Percentiles rank a stretch among this genome's conserved stretches.
Conservation (phyloP, 2,329 filamentous ascomycete genomes). For the Chaetomiaceae sp. region DNA sequence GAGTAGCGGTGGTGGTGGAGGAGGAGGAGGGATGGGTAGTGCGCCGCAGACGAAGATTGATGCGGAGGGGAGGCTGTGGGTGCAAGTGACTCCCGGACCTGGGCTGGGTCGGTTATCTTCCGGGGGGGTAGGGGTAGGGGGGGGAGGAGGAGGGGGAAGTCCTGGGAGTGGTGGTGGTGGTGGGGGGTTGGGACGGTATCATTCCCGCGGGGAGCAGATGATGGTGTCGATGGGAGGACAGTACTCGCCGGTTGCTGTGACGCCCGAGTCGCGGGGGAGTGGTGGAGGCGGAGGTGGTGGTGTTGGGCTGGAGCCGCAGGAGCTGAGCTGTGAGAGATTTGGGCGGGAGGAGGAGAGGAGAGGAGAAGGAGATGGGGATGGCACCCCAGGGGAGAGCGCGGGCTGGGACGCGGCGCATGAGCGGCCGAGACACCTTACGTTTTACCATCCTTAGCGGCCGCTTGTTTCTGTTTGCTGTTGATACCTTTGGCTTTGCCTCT, state of each 20-base stretch:
- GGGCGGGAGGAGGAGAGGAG: too few relatives aligned
- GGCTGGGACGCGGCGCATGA: constrained; percentile 14
- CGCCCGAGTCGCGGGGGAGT: not conserved
- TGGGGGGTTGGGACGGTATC: not conserved
- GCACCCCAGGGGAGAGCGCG: not conserved
- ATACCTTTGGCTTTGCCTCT: too few relatives aligned
- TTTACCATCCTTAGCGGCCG: constrained; percentile 18
- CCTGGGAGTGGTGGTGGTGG: not conserved
- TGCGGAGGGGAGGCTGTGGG: constrained; percentile 20
- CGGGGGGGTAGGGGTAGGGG: not conserved
- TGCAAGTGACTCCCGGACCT: constrained; percentile 13
- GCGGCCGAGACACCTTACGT: constrained; percentile 20
- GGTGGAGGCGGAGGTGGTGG: too few relatives aligned
- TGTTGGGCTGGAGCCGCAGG: constrained; percentile 12
- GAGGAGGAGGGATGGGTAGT: too few relatives aligned
- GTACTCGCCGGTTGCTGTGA: not conserved
- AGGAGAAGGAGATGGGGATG: not conserved
- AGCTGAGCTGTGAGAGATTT: constrained; percentile 13
- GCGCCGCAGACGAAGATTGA: constrained; percentile 18
- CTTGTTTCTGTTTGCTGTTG: too few relatives aligned
- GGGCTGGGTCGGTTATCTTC: not conserved
- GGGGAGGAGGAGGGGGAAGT: not conserved
- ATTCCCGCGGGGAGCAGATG: not conserved
- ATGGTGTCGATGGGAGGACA: too few relatives aligned
- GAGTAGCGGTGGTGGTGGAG: not conserved